Conservation (phyloP, 345 rosid species). For the Syzygium jambos region DNA sequence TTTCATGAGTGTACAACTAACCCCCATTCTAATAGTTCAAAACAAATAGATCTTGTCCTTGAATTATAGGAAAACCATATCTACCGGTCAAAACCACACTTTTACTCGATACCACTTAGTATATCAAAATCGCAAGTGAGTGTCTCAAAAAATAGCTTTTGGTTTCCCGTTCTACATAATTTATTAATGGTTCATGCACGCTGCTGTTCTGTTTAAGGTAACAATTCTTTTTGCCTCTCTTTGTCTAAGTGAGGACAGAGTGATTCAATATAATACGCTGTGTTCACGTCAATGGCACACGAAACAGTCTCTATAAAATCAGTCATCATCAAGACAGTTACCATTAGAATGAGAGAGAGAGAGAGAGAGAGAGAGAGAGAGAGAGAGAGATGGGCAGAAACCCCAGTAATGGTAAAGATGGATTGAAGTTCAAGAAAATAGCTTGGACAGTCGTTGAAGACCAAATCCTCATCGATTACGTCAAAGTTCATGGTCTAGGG, state of each 20-base stretch:
- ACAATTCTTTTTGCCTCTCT: neutral
- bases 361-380: neutral
- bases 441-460: conserved; percentile 1
- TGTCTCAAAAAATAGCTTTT: too few relatives aligned
- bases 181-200: neutral
- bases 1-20: too few relatives aligned
- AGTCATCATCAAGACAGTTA: neutral
- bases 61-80: too few relatives aligned
- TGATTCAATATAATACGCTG: neutral
- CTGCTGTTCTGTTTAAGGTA: neutral
- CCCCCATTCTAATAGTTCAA: too few relatives aligned
- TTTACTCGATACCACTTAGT: too few relatives aligned
- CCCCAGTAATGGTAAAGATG: neutral
- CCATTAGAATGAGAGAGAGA: neutral
- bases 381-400: conserved; percentile 5
- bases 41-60: too few relatives aligned
- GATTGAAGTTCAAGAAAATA: neutral
- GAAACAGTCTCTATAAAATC: neutral
- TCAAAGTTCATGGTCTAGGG: conserved; percentile 1
- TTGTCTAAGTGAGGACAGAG: neutral
- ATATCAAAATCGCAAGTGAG: too few relatives aligned
- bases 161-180: neutral
- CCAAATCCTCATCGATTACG: conserved; percentile 1
- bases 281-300: neutral
- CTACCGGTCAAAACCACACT: too few relatives aligned